Evolutionary conservation across 305 asterid genomes (phyloP), one percentile per base, ranked within the genome.

Genomic region (Euphrasia arctica): DNA sequence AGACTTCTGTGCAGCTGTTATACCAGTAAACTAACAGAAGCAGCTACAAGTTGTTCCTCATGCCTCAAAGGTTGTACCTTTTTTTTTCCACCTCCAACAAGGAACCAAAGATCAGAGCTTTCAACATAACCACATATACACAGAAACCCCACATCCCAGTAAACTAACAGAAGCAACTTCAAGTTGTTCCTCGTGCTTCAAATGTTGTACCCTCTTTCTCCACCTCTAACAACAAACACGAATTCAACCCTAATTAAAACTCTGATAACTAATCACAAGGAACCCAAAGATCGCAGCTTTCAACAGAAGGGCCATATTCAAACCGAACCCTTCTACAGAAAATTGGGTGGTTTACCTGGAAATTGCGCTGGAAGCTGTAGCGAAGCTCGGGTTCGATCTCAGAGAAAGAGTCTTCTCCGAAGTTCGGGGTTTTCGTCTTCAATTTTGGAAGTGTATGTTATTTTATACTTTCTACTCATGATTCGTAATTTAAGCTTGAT

Each of bases 341-440:
- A 50, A 15, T 50, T 52, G 5, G 25, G 13, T 22, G 49, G 25
- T 62, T 67, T 27, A 89, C 97, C 93, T 92, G 91, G 72, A 74
- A 85, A 65, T 90, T 92, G 66, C 97, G 95, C 85, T 90, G 97
- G 84, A 92, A 92, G 83, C 88, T 80, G 85, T 92, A 92, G 39
- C 97, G 98, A n/a, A 92, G 77, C 48, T 90, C 95, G 11, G 97
- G 88, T 70, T 90, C 98, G 62, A 92, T 90, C 74, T 90, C 92
- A 49, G 78, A 41, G 63, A 71, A 78, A 41, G 93, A 82, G 4
- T 78, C 89, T 31, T 77, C 86, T 3, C 62, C 78, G 18, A 51
- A 18, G 22, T 18, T 18, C 22, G 22, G 22, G 22, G 22, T 18
- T 18, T 18, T 18, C 75, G 65, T 25, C 80, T 74, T 65, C 79